Evolutionary conservation across 441 rosid species (phyloP).

Genomic region (Pelargonium cotyledonis): DNA sequence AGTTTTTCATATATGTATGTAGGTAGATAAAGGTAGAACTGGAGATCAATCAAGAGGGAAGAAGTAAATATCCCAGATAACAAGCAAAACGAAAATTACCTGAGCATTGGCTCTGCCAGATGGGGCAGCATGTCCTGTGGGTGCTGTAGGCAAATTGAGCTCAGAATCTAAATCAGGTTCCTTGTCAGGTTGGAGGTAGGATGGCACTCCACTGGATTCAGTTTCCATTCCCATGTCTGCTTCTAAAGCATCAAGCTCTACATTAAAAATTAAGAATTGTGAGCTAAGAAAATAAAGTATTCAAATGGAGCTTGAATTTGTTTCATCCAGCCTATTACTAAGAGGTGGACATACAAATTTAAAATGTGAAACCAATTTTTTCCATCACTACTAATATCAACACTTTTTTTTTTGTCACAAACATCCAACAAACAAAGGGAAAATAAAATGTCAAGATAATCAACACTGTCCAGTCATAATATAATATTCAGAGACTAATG

Average conservation of each 20-base stretch:
- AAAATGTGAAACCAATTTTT: too few species aligned
- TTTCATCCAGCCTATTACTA: too few species aligned
- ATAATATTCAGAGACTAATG: not conserved
- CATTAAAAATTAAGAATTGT: slow-evolving; percentile 19
- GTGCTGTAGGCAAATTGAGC: slow-evolving; percentile 78
- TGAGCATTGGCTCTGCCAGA: slow-evolving; percentile 52
- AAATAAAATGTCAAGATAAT: not conserved
- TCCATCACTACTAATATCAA: too few species aligned
- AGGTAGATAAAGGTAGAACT: too few species aligned
- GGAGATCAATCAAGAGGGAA: not conserved
- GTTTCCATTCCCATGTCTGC: slow-evolving; percentile 88
- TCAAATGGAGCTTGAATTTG: not conserved
- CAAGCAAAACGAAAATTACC: slow-evolving; percentile 34
- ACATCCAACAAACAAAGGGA: not conserved
- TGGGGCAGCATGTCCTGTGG: slow-evolving; percentile 48
- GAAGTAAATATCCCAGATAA: not conserved
- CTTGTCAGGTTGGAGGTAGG: slow-evolving; percentile 86
- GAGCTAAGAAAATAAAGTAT: not conserved
- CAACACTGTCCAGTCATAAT: not conserved
- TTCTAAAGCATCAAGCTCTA: slow-evolving; percentile 96
- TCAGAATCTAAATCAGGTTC: slow-evolving; percentile 57
- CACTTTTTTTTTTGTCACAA: not conserved
- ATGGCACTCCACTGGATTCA: slow-evolving; percentile 76
- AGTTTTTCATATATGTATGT: not conserved
- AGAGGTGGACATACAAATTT: too few species aligned